Base-by-base conservation (phyloP, 2,329 filamentous ascomycete genomes). In the Aspergillus melleus region DNA sequence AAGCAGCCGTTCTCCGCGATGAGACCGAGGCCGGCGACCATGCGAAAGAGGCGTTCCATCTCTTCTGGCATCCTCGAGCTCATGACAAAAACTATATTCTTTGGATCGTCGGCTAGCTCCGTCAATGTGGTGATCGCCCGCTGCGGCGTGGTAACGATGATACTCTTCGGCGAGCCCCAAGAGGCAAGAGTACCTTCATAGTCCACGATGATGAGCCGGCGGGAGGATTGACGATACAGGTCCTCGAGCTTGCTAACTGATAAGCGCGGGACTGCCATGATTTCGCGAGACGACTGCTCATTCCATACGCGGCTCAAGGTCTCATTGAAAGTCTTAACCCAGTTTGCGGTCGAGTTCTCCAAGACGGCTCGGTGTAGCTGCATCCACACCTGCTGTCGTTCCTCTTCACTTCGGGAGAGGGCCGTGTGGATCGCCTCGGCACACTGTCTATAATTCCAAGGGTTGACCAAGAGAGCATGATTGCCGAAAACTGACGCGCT, bases 1-100 rank as follows among this genome's bases (percentile, higher is more conserved):
- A 96, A 98, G 73, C 91, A 96, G 2, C 94, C 94, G 65, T 96
- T 97, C 77, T 98, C 94, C 0, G 94, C 94, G 64, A 98, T 96
- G 4, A 98, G 82, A 2, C 95, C 95, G 3, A 97, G 80, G 61
- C 90, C 89, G 5, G 91, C 90, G 1, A 97, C 89, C 24, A 90
- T 86, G 55, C 88, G 88, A 82, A 98, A 97, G 1, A 96, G 82
- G 4, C 89, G 86, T 66, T 96, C 92, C 36, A 97, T 87, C 70
- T 97, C 92, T 68, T 96, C 91, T 0, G 92, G 91, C 66, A 88
- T 90, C 36, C 92, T 88, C 9, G 91, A 89, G 57, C 92, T 96
- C 92, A 96, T 98, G 65, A 98, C 88, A 69, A 96, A 98, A 26
- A 98, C 90, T 1, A 88, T 87, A 70, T 98, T 98, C 62, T 85